These are phyloP conservation scores for Hypomyces perniciosus DNA, from an alignment of 2,329 filamentous ascomycete species.

Conservation along the genomic window DNA sequence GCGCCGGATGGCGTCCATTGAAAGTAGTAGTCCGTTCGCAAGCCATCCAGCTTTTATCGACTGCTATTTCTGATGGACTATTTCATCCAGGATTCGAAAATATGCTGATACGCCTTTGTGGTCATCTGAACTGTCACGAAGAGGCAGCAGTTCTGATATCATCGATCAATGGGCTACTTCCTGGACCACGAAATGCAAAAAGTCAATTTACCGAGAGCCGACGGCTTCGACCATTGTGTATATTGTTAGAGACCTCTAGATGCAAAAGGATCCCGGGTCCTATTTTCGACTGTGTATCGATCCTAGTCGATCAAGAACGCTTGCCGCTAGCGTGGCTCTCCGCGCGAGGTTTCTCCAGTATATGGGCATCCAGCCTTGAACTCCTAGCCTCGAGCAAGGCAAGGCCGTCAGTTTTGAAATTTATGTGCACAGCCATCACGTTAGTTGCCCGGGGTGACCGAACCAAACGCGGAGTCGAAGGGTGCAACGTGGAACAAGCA, in stretches of 20 bases:
- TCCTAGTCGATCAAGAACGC: slow-evolving; percentile 15
- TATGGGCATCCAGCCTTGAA: slow-evolving; percentile 24
- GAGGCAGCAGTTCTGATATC: slow-evolving; percentile 24
- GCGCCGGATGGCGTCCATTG: slow-evolving; percentile 29
- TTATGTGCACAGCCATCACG: slow-evolving; percentile 20
- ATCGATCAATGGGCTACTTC: slow-evolving; percentile 14
- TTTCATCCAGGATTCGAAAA: slow-evolving; percentile 24
- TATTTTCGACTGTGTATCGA: slow-evolving; percentile 20
- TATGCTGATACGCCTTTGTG: slow-evolving; percentile 25
- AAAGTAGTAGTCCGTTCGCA: slow-evolving; percentile 29
- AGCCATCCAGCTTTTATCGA: slow-evolving; percentile 22
- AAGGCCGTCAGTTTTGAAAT: slow-evolving; percentile 18
- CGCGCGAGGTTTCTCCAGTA: slow-evolving; percentile 18
- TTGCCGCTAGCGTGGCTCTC: slow-evolving; percentile 22
- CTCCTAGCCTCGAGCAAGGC: slow-evolving; percentile 17
- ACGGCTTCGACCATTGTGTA: slow-evolving; percentile 18
- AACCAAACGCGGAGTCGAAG: slow-evolving; percentile 1
- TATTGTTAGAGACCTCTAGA: slow-evolving; percentile 15
- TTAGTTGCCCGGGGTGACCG: slow-evolving; percentile 16
- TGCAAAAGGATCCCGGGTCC: slow-evolving; percentile 9
- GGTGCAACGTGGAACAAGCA: slow-evolving; percentile 19
- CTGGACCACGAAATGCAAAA: slow-evolving; percentile 13
- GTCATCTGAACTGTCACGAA: slow-evolving; percentile 19
- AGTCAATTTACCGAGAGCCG: slow-evolving; percentile 16
- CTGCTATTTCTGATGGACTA: slow-evolving; percentile 26